Conservation (phyloP, 441 rosid genomes). For the Euphorbia schlechtendalii region DNA sequence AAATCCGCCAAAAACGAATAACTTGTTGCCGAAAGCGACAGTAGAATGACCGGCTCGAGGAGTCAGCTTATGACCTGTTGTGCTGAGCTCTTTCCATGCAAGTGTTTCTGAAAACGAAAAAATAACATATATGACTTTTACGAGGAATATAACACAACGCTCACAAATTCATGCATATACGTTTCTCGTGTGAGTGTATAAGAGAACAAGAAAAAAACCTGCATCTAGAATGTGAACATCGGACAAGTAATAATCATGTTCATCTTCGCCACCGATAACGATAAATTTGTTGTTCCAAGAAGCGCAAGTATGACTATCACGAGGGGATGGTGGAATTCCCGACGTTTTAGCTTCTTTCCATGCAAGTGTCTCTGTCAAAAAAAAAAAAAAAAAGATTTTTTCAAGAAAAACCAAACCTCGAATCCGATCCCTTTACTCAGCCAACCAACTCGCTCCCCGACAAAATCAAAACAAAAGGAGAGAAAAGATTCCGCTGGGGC, state of each 20-base stretch:
- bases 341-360: conserved; percentile 76
- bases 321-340: conserved; percentile 81
- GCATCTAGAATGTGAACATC: conserved; percentile 94
- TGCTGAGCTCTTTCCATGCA: conserved; percentile 73
- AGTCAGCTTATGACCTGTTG: conserved; percentile 65
- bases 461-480: background rate
- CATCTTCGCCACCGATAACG: conserved; percentile 95
- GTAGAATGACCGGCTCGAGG: conserved; percentile 97
- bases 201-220: conserved; percentile 37
- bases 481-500: background rate
- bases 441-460: background rate
- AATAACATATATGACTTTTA: conserved; percentile 4
- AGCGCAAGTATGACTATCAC: conserved; percentile 95
- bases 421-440: background rate
- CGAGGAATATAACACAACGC: conserved; percentile 12
- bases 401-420: background rate
- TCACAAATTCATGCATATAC: no score
- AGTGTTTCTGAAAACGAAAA: conserved; percentile 55
- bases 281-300: conserved; percentile 85
- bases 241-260: conserved; percentile 76
- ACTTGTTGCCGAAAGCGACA: conserved; percentile 71
- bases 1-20: conserved; percentile 92
- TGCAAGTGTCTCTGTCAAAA: conserved; percentile 67
- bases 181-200: background rate
- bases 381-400: conserved; percentile 9